Evolutionary conservation across 805 yeast genomes (phyloP), one percentile per base, ranked within the genome.

Genomic region (Ogataea thermomethanolica): DNA sequence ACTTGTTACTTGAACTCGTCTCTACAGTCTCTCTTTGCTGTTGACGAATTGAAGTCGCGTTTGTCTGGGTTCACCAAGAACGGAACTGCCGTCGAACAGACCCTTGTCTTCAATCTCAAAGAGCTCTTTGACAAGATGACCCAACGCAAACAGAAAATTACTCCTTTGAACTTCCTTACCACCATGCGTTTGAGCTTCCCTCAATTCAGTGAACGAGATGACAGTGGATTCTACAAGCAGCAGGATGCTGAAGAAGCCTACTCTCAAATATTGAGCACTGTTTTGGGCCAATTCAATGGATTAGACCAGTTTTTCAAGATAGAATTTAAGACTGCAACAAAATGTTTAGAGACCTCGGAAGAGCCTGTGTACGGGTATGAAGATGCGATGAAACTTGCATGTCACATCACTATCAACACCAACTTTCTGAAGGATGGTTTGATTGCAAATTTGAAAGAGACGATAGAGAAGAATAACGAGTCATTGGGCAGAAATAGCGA

Each of bases 201-300:
- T 2, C 98, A 93, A 64, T 93, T 93, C 64, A 85, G 84, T 30
- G 97, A 91, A 59, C 76, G 79, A 45, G 83, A 78, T 45, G 66
- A 68, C 22, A 68, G 70, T 36, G 97, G 97, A 1, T 66, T 73
- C 41, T 84, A 75, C 58, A 89, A 87, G 63, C 99, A 93, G 66
- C 99, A 93, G 66, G 99, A 93, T 68, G 99, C 99, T 0, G 99
- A 93, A 66, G 99, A 93, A 61, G 84, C 91, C 12, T 89, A 79
- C 65, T 82, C 96, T 7, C 91, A 84, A 60, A 73, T 93, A 36
- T 64, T 90, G 47, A 65, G 69, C 25, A 64, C 72, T 24, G 61
- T 87, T 44, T 61, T 73, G 26, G 55, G 62, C 15, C 73, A 70
- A 9, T 71, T 74, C 42, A 74, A 76, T 20, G 72, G 76, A 14